phyloP scores from a whole-genome alignment of 208 protist genomes.

The Crithidia sp. region DNA sequence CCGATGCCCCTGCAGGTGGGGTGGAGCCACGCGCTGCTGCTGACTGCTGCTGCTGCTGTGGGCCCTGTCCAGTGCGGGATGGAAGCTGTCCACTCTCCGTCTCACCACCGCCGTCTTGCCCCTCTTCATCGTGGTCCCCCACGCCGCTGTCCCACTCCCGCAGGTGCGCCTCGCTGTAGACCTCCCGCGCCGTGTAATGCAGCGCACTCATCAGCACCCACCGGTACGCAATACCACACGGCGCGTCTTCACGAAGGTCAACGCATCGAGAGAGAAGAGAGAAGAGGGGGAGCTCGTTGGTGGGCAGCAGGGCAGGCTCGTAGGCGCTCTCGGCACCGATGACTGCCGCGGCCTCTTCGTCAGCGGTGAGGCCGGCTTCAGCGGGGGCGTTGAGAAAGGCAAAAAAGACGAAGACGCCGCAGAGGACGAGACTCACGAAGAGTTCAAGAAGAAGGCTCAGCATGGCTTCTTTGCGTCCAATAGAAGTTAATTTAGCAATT shows the following conservation, averaged over 20 bases:
- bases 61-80: no score
- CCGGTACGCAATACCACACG: slow-evolving; percentile 24
- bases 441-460: slow-evolving; percentile 68
- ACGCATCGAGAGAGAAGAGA: slow-evolving; percentile 10
- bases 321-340: neutral
- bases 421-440: slow-evolving; percentile 60
- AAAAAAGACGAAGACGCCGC: slow-evolving; percentile 57
- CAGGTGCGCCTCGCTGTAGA: slow-evolving; percentile 26
- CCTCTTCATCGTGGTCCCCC: no score
- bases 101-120: neutral
- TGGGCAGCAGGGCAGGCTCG: slow-evolving; percentile 14
- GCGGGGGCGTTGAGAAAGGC: slow-evolving; percentile 67
- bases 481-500: neutral
- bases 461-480: slow-evolving; percentile 26
- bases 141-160: slow-evolving; percentile 16
- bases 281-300: slow-evolving; percentile 32
- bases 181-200: slow-evolving; percentile 27
- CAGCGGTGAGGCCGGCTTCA: slow-evolving; percentile 20
- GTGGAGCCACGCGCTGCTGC: neutral
- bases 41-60: neutral
- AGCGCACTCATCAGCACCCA: slow-evolving; percentile 33
- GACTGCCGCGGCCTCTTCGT: slow-evolving; percentile 17
- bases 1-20: neutral
- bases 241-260: slow-evolving; percentile 18
- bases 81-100: neutral